A percentile compares a stretch with the other conserved stretches of the same genome.
Conservation (phyloP, 129 eudicot genomes). For the Tagetes patula region DNA sequence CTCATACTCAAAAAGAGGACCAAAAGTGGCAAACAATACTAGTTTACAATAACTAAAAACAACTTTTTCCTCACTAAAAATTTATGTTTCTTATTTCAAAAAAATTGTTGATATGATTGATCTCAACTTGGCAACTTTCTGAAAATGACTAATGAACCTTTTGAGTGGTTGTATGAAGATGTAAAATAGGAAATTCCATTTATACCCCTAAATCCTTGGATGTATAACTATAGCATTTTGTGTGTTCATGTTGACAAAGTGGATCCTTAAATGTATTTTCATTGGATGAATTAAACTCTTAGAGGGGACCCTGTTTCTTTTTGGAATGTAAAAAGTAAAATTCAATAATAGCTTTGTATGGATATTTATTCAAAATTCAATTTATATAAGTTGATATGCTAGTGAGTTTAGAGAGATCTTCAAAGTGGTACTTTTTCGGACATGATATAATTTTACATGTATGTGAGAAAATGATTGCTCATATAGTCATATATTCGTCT, state of each 20-base stretch:
- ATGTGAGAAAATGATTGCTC: too few species aligned
- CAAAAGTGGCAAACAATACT: background rate
- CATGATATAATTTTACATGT: too few species aligned
- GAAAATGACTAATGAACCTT: background rate
- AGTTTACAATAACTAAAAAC: background rate
- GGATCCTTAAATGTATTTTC: too few species aligned
- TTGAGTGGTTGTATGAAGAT: background rate
- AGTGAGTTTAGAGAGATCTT: too few species aligned
- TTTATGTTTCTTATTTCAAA: background rate
- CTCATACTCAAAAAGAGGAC: conserved; percentile 30
- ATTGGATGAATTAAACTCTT: too few species aligned
- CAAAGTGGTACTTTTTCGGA: too few species aligned
- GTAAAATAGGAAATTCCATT: background rate
- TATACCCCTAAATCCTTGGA: background rate
- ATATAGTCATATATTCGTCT: too few species aligned
- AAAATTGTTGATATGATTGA: background rate
- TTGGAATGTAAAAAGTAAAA: too few species aligned
- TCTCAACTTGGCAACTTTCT: background rate
- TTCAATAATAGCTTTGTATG: too few species aligned
- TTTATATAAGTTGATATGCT: too few species aligned
- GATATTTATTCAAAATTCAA: too few species aligned
- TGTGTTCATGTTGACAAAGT: background rate
- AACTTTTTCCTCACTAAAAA: background rate
- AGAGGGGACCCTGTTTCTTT: too few species aligned
- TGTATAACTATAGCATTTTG: background rate